phyloP scores from a whole-genome alignment of 495 filamentous ascomycete species.

The Parachaetomium inaequale region DNA sequence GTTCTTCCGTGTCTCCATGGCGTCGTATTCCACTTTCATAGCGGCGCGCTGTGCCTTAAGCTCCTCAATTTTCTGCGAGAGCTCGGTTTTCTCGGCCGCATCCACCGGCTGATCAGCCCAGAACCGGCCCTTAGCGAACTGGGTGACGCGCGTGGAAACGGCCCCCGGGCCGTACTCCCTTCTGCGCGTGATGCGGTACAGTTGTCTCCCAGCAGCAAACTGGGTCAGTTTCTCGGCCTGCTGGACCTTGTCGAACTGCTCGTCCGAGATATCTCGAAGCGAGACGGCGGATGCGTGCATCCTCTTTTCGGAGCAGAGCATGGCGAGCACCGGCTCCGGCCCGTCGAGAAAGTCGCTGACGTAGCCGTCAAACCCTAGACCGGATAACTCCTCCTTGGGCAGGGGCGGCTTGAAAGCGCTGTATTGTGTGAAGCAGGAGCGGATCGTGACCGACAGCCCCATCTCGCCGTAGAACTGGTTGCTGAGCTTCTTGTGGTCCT shows the following conservation, averaged over 20 bases:
- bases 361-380: conserved; percentile 73
- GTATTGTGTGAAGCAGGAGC: conserved; percentile 49
- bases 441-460: conserved; percentile 63
- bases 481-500: conserved; percentile 70
- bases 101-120: conserved; percentile 82
- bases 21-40: conserved; percentile 36
- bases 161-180: conserved; percentile 70
- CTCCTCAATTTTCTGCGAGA: conserved; percentile 37
- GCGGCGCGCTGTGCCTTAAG: conserved; percentile 36
- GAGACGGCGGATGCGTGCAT: conserved; percentile 66
- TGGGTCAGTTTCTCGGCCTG: conserved; percentile 43
- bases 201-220: conserved; percentile 61
- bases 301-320: conserved; percentile 68
- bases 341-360: conserved; percentile 72
- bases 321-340: conserved; percentile 78
- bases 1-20: conserved; percentile 21
- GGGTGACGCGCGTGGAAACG: conserved; percentile 58
- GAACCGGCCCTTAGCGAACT: conserved; percentile 51
- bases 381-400: conserved; percentile 50
- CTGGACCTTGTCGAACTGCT: conserved; percentile 59
- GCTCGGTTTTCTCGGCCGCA: conserved; percentile 51
- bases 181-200: conserved; percentile 59
- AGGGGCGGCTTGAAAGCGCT: conserved; percentile 52
- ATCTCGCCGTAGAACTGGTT: conserved; percentile 51
- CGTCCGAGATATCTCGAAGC: conserved; percentile 56